These are phyloP conservation scores for Secale cereale DNA, from an alignment of 176 grass and related monocot genomes.

Conservation along the genomic window DNA sequence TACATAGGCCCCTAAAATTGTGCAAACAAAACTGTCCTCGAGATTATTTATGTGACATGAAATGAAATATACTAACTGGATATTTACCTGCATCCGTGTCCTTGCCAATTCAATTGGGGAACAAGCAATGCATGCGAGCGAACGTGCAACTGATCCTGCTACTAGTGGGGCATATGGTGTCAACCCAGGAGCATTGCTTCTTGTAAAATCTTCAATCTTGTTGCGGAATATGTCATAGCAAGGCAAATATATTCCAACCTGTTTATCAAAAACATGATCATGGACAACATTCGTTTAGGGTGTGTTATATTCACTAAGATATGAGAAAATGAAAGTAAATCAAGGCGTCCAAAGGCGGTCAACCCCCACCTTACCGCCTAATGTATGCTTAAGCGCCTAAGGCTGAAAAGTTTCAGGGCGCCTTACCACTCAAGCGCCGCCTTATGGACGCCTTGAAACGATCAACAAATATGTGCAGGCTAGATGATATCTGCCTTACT, in stretches of 20 bases:
- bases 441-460: not conserved
- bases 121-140: slow-evolving; percentile 89
- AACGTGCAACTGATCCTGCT: slow-evolving; percentile 82
- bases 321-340: not conserved
- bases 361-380: not conserved
- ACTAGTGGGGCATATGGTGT: slow-evolving; percentile 76
- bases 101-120: slow-evolving; percentile 89
- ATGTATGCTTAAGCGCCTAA: not conserved
- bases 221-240: slow-evolving; percentile 97
- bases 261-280: slow-evolving; percentile 33
- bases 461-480: not conserved
- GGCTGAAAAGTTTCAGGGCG: not conserved
- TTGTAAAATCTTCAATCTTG: slow-evolving; percentile 74
- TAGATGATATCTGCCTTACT: not conserved
- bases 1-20: not conserved
- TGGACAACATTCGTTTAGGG: not conserved
- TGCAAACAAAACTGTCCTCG: not conserved
- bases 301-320: not conserved
- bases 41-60: not conserved
- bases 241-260: slow-evolving; percentile 99
- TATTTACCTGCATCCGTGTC: slow-evolving; percentile 89
- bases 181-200: slow-evolving; percentile 64
- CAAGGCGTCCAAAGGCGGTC: not conserved
- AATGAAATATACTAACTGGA: not conserved
- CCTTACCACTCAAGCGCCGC: not conserved